These are phyloP conservation scores for Cymodocea nodosa DNA, from an alignment of 116 monocot species.

Conservation along the genomic window DNA sequence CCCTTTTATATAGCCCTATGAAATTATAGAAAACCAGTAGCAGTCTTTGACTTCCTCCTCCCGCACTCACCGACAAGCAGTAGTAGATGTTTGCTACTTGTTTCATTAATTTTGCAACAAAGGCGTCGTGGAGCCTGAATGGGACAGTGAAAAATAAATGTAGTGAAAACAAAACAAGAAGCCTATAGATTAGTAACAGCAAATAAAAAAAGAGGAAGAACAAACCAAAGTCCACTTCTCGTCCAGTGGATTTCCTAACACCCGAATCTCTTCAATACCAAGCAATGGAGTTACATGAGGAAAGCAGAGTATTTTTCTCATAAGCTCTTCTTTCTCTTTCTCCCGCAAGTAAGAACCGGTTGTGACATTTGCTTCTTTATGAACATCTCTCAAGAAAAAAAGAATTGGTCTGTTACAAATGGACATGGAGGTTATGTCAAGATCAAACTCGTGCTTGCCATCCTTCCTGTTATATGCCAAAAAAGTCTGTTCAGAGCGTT, in stretches of 20 bases:
- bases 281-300: slow-evolving; percentile 49
- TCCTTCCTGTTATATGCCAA: slow-evolving; percentile 43
- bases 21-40: slow-evolving; percentile 31
- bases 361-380: slow-evolving; percentile 48
- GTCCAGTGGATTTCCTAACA: slow-evolving; percentile 33
- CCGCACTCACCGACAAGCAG: slow-evolving; percentile 44
- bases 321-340: slow-evolving; percentile 35
- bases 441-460: slow-evolving; percentile 48
- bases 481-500: slow-evolving; percentile 65
- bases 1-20: neutral
- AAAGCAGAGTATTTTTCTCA: slow-evolving; percentile 78
- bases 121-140: slow-evolving; percentile 52
- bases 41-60: slow-evolving; percentile 26
- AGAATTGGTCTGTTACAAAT: slow-evolving; percentile 70
- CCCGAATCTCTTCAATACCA: slow-evolving; percentile 41
- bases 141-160: slow-evolving; percentile 1
- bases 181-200: neutral
- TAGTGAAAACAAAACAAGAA: neutral
- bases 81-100: slow-evolving; percentile 23
- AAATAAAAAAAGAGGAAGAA: slow-evolving; percentile 3
- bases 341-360: slow-evolving; percentile 21
- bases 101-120: slow-evolving; percentile 37
- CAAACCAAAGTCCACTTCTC: slow-evolving; percentile 74
- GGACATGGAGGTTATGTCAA: slow-evolving; percentile 61
- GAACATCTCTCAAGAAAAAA: slow-evolving; percentile 63